Evolutionary conservation across 192 early-diverging fungal species (phyloP), one percentile per base, ranked within the genome.

Genomic region (Linnemannia hyalina): DNA sequence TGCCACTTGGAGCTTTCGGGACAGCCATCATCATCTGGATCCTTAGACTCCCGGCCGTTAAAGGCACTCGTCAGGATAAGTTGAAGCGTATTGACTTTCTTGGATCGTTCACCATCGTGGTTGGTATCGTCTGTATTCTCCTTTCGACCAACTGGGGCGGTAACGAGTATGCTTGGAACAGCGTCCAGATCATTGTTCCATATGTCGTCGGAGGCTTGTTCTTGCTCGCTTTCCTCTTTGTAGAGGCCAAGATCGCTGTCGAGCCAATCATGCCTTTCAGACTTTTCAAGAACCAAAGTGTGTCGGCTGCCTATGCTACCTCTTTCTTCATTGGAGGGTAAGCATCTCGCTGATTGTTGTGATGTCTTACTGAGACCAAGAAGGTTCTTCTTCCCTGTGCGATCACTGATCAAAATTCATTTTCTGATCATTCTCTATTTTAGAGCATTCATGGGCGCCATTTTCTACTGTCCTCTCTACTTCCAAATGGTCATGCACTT

Each of bases 381-480:
- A 65, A 65, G 29, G 60, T 32, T 73, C 4, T 13, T 35, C 47
- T 52, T 29, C 44, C 4, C 38, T 3, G 11, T 74, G 46, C 38
- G 5, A 16, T 29, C 35, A 35, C 29, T 44, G 18, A 18, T 55
- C 18, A 32, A 22, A 35, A 63, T 26, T 3, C 22, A 3, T 0
- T 41, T 4, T 42, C 35, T 41, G 18, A 23, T 80, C 22, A 55
- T 35, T 40, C 77, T 20, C 69, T 70, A 20, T 77, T 80, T 54
- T 85, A 88, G 89, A 35, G 73, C 83, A 16, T 91, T 92, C 78
- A 88, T 92, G 77, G 83, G 85, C 23, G 80, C 80, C 15, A 86
- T 93, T 3, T 97, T 92, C 81, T 98, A 95, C 88, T 80, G 94
- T 13, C 91, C 94, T 0, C 55, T 94, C n/a, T 97, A 94, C 87